Evolutionary conservation across 176 grass and related monocot genomes (phyloP).

Genomic region (Zoysia pacifica): DNA sequence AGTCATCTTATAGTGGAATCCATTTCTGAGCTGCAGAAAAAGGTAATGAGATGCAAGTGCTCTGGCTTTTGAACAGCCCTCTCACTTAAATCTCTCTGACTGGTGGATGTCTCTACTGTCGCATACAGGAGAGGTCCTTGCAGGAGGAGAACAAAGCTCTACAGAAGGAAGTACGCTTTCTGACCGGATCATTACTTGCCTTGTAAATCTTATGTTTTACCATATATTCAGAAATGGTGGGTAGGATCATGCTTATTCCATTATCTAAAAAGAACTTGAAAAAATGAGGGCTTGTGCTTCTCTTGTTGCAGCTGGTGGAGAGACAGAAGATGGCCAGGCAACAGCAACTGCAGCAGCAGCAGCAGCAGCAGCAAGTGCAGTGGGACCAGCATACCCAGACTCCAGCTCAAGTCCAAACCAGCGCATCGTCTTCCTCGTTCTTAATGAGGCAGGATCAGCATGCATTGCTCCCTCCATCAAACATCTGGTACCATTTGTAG

Average conservation of each 20-base stretch:
- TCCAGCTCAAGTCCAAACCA: conserved; percentile 41
- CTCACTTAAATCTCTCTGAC: neutral
- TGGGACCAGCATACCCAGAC: conserved; percentile 50
- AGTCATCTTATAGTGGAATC: conserved; percentile 59
- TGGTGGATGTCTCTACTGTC: conserved; percentile 5
- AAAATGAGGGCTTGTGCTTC: neutral
- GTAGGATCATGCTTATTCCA: neutral
- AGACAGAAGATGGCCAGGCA: conserved; percentile 43
- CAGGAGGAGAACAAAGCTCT: conserved; percentile 76
- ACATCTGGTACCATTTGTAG: conserved; percentile 46
- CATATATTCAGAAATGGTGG: neutral
- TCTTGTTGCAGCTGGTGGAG: conserved; percentile 60
- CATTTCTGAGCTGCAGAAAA: conserved; percentile 67
- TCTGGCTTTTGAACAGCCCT: neutral
- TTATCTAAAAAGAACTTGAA: neutral
- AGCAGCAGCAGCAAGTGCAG: conserved; percentile 41
- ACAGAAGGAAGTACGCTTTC: conserved; percentile 68
- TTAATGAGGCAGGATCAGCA: conserved; percentile 49
- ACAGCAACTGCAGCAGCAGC: conserved; percentile 38
- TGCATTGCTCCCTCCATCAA: conserved; percentile 28
- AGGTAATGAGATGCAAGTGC: conserved; percentile 42
- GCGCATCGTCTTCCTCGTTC: conserved; percentile 49
- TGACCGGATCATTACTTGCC: neutral
- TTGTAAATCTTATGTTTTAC: neutral
- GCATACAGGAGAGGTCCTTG: conserved; percentile 66